Percentiles rank a stretch among this genome's conserved stretches.
These are phyloP conservation scores for Camelina neglecta DNA, from an alignment of 345 rosid genomes.

Conservation along the genomic window DNA sequence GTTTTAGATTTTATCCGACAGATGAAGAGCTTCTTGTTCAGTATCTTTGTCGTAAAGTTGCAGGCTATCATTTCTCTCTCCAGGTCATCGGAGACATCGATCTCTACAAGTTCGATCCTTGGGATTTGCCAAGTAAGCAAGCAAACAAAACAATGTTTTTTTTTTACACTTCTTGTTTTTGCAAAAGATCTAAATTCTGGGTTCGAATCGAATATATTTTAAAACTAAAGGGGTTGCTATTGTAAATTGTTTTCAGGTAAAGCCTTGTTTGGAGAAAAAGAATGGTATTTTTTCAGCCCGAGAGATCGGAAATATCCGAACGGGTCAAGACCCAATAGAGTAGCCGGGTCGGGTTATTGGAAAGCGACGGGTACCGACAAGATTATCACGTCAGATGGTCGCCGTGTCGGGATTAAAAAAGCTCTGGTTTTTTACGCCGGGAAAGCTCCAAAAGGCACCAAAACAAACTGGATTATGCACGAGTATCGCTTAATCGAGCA, in stretches of 20 bases:
- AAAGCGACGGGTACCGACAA: conserved; percentile 98
- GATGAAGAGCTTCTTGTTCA: conserved; percentile 97
- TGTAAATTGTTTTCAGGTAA: conserved; percentile 47
- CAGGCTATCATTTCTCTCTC: conserved; percentile 69
- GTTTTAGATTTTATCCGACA: conserved; percentile 89
- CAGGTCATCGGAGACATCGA: conserved; percentile 83
- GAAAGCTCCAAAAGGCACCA: conserved; percentile 88
- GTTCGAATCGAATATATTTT: background rate
- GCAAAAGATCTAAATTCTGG: background rate
- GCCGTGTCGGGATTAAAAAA: conserved; percentile 87
- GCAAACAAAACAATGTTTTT: conserved; percentile 20
- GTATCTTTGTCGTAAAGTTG: conserved; percentile 81
- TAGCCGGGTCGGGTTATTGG: conserved; percentile 96
- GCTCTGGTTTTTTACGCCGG: conserved; percentile 93
- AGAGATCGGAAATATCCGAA: conserved; percentile 94
- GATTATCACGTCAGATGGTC: conserved; percentile 67
- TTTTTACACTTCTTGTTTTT: background rate
- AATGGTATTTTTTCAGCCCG: conserved; percentile 76
- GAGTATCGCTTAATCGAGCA: conserved; percentile 79
- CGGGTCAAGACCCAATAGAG: conserved; percentile 94
- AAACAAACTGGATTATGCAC: conserved; percentile 99
- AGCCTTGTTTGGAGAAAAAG: conserved; percentile 73
- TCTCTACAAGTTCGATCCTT: conserved; percentile 93
- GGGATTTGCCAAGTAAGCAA: conserved; percentile 87
- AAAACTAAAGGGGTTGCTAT: background rate